A percentile compares a stretch with the other conserved stretches of the same genome.
phyloP scores from a whole-genome alignment of 2,329 filamentous ascomycete species.

The Myotisia sp. region DNA sequence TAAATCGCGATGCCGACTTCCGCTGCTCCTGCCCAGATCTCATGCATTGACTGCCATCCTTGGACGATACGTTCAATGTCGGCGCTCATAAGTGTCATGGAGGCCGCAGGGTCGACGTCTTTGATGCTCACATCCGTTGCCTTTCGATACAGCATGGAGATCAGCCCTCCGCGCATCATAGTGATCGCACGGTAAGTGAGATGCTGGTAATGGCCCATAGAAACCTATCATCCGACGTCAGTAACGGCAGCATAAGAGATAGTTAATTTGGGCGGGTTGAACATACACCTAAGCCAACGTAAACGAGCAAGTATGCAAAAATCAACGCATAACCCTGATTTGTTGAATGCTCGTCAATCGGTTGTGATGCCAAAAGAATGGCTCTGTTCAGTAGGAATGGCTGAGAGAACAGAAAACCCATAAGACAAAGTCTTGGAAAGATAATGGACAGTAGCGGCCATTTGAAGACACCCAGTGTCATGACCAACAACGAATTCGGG shows the following conservation, averaged over 20 bases:
- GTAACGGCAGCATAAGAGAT: neutral
- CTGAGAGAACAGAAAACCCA: constrained; percentile 25
- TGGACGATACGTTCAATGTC: constrained; percentile 33
- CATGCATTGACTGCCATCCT: constrained; percentile 30
- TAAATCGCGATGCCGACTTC: constrained; percentile 35
- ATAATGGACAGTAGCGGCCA: constrained; percentile 22
- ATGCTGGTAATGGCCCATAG: constrained; percentile 30
- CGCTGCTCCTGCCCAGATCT: constrained; percentile 32
- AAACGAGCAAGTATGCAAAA: constrained; percentile 31
- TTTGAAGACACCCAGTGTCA: constrained; percentile 21
- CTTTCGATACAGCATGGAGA: constrained; percentile 40
- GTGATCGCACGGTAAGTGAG: constrained; percentile 30
- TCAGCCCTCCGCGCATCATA: constrained; percentile 30
- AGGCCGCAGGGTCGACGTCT: constrained; percentile 24
- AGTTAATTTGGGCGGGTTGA: neutral
- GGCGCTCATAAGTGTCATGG: constrained; percentile 34
- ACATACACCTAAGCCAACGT: constrained; percentile 28
- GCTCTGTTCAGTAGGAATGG: constrained; percentile 27
- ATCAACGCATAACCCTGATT: constrained; percentile 31
- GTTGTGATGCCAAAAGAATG: constrained; percentile 21
- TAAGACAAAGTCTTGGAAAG: constrained; percentile 22
- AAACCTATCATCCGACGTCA: constrained; percentile 16
- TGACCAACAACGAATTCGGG: constrained; percentile 19
- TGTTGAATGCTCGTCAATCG: constrained; percentile 17
- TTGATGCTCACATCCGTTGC: constrained; percentile 21